These are phyloP conservation scores for Xylariaceae sp. DNA, from an alignment of 2,329 filamentous ascomycete genomes.

Conservation along the genomic window DNA sequence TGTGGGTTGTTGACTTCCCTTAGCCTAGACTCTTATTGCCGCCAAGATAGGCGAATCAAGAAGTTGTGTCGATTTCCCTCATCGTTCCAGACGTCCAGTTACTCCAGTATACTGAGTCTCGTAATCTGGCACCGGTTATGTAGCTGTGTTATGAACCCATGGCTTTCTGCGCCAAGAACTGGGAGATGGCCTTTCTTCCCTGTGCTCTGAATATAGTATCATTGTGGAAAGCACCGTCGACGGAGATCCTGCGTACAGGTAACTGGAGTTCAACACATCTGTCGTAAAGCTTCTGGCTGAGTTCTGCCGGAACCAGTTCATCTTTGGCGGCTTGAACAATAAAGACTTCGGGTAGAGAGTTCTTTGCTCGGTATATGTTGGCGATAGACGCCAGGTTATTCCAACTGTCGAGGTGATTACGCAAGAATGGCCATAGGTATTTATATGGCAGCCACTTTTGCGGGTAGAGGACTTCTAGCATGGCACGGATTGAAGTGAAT, in stretches of 20 bases:
- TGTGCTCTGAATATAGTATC: conserved; percentile 47
- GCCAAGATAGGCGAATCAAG: too few species aligned
- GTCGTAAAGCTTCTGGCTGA: conserved; percentile 44
- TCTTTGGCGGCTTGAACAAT: conserved; percentile 56
- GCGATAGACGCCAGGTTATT: conserved; percentile 46
- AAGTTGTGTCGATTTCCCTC: too few species aligned
- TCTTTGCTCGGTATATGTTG: conserved; percentile 25
- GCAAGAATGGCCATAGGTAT: conserved; percentile 68
- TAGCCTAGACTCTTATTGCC: not conserved
- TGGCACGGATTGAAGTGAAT: conserved; percentile 64
- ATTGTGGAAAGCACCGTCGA: conserved; percentile 53
- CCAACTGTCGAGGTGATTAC: conserved; percentile 57
- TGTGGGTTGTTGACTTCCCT: not conserved
- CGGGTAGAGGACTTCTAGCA: conserved; percentile 70
- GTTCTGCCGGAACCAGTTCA: conserved; percentile 53
- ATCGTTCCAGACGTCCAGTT: not conserved
- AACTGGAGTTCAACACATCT: conserved; percentile 48
- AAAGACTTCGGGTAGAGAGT: conserved; percentile 38
- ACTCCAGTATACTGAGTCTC: not conserved
- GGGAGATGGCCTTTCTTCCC: conserved; percentile 43
- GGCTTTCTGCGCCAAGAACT: conserved; percentile 37
- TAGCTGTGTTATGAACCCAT: not conserved
- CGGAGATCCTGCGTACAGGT: conserved; percentile 41
- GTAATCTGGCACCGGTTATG: not conserved
- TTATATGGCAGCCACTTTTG: conserved; percentile 77